Base-by-base conservation (phyloP, 2,329 filamentous ascomycete species). In the Sporothrix sp. region DNA sequence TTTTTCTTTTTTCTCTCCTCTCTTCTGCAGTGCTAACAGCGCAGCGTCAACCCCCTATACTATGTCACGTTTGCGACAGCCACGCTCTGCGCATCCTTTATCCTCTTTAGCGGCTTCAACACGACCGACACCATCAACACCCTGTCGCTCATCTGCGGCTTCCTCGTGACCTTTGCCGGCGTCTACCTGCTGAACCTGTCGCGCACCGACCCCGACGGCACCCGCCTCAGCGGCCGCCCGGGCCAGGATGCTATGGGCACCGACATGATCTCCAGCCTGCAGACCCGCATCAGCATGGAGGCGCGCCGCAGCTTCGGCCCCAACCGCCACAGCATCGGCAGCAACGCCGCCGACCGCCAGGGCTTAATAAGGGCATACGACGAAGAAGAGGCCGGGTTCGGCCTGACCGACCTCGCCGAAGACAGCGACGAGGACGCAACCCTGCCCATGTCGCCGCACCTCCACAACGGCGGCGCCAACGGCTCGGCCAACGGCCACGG, bases 161-260 rank as follows among this genome's bases (percentile, higher is more conserved):
- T 97, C 71, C 79, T 97, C 52, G 82, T 93, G 58, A 97, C 95
- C 54, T 97, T 97, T 65, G 85, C 89, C 3, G 91, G 91, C 25
- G 91, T 97, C 48, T 97, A 97, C 67, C 79, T 97, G 6, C 78
- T 97, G 59, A 97, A 97, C 63, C 81, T 98, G n/a, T 96, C 91
- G 0, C 84, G 93, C 61, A 79, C 83, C 58, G 93, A 98, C 62
- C 89, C 93, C 1, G 82, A 95, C 61, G 90, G 90, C 47, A 80
- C 75, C 52, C 78, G 76, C 52, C 65, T 84, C 57, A 71, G 85
- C 32, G 77, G 78, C 49, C 81, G 70, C 40, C 64, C 75, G 58
- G 76, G 78, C 53, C 77, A 82, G 46, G 87, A 95, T 63, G 85
- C 84, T 44, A 85, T 90, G 4, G 93, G 91, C 11, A 96, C 90